phyloP scores from a whole-genome alignment of 2,329 filamentous ascomycete genomes.

The Zymoseptoria crescenta region DNA sequence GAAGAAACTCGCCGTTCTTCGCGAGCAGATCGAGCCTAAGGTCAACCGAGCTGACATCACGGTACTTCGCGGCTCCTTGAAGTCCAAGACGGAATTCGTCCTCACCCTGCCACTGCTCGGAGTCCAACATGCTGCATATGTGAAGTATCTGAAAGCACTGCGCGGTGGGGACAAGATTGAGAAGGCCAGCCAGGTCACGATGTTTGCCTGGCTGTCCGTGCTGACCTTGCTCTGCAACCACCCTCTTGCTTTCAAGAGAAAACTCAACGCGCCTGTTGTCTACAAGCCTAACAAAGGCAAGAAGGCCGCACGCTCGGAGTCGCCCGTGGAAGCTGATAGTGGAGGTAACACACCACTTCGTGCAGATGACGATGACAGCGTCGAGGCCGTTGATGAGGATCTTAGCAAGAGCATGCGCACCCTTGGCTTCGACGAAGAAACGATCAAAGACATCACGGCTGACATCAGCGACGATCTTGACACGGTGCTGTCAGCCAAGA shows the following conservation, averaged over 20 bases:
- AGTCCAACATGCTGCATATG: conserved; percentile 59
- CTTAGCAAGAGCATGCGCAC: conserved; percentile 21
- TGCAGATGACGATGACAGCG: conserved; percentile 14
- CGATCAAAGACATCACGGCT: conserved; percentile 31
- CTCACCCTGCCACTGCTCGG: conserved; percentile 63
- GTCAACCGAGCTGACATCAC: conserved; percentile 67
- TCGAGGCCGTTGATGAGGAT: conserved; percentile 13
- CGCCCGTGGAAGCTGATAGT: conserved; percentile 8
- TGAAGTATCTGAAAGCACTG: conserved; percentile 41
- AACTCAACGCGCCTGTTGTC: conserved; percentile 33
- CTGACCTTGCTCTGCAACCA: conserved; percentile 52
- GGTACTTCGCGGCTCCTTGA: conserved; percentile 58
- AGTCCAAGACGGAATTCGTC: conserved; percentile 72
- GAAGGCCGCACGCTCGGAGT: not conserved
- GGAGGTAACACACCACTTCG: conserved; percentile 7
- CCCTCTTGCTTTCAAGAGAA: conserved; percentile 45
- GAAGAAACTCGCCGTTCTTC: conserved; percentile 62
- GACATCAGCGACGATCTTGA: conserved; percentile 35
- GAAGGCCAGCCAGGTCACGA: conserved; percentile 33
- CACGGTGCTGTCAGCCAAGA: conserved; percentile 57
- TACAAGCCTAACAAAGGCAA: conserved; percentile 1
- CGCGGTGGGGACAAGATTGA: conserved; percentile 24
- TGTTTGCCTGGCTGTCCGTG: conserved; percentile 50
- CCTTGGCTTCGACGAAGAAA: conserved; percentile 30
- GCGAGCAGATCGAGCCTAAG: conserved; percentile 65